Conservation (phyloP, 1,284 basidiomycete genomes). For the Nidula niveotomentosa region DNA sequence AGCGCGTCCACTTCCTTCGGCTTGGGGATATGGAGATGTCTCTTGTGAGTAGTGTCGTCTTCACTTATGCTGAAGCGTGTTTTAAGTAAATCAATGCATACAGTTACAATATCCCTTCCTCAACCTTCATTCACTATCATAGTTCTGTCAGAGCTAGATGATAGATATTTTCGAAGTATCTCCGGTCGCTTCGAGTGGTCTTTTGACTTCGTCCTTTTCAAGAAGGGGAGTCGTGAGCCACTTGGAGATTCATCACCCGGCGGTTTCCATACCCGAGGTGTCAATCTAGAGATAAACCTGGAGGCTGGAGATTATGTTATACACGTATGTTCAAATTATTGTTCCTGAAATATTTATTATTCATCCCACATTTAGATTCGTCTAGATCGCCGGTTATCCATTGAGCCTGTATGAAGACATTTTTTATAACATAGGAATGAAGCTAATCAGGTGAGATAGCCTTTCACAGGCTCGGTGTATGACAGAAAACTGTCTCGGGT, state of each 20-base stretch:
- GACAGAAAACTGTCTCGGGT: slow-evolving; percentile 26
- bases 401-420: slow-evolving; percentile 4
- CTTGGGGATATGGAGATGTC: slow-evolving; percentile 48
- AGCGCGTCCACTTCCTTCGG: slow-evolving; percentile 30
- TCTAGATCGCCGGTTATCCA: slow-evolving; percentile 24
- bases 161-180: slow-evolving; percentile 39
- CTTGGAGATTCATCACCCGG: slow-evolving; percentile 32
- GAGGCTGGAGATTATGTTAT: slow-evolving; percentile 52
- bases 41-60: slow-evolving; percentile 33
- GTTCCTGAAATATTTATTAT: not conserved
- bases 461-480: slow-evolving; percentile 9
- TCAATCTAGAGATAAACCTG: slow-evolving; percentile 37
- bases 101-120: slow-evolving; percentile 43
- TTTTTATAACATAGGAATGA: too few relatives aligned
- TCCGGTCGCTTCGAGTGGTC: slow-evolving; percentile 31
- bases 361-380: slow-evolving; percentile 24
- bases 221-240: slow-evolving; percentile 33
- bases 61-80: not conserved
- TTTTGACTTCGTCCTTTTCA: slow-evolving; percentile 49
- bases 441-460: too few relatives aligned
- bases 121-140: slow-evolving; percentile 37
- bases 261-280: slow-evolving; percentile 32
- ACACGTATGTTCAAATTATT: slow-evolving; percentile 29
- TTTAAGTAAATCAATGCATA: not conserved
- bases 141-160: slow-evolving; percentile 47